Percentiles rank a stretch among this genome's conserved stretches.
phyloP scores from a whole-genome alignment of 225 moss, liverwort and hornwort genomes.

The Bryum argenteum region DNA sequence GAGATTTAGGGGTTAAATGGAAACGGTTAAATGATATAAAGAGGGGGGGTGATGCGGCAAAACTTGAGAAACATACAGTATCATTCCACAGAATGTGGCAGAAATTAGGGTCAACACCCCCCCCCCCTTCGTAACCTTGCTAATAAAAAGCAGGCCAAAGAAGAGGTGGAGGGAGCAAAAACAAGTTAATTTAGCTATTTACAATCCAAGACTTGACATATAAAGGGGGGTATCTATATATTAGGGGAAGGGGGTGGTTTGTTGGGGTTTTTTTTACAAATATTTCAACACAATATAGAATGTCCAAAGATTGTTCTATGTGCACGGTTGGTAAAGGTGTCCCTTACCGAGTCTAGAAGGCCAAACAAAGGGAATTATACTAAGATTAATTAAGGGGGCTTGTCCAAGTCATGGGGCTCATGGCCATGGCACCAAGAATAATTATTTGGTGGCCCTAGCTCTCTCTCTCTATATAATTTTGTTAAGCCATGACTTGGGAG shows the following conservation, averaged over 20 bases:
- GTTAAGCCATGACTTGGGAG: too few relatives aligned
- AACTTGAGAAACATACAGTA: not conserved
- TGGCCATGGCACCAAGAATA: not conserved
- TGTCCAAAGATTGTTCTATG: too few relatives aligned
- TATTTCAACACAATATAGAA: too few relatives aligned
- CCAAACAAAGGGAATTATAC: not conserved
- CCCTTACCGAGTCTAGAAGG: slow-evolving; percentile 10
- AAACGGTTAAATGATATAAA: not conserved
- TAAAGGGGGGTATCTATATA: too few relatives aligned
- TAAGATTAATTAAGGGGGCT: not conserved
- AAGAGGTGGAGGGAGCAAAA: too few relatives aligned
- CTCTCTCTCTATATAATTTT: too few relatives aligned
- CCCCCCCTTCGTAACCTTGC: too few relatives aligned
- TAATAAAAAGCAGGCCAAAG: too few relatives aligned
- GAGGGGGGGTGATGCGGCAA: not conserved
- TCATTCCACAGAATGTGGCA: slow-evolving; percentile 12
- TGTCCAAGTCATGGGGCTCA: not conserved
- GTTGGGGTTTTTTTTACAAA: too few relatives aligned
- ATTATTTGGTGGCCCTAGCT: not conserved
- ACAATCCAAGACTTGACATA: too few relatives aligned
- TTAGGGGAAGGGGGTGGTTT: too few relatives aligned
- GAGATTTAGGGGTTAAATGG: not conserved
- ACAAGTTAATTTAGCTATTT: too few relatives aligned
- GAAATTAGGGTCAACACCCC: not conserved
- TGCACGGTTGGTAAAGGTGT: not conserved